These are phyloP conservation scores for Leccinum barrowsii DNA, from an alignment of 768 basidiomycete species.

Conservation along the genomic window DNA sequence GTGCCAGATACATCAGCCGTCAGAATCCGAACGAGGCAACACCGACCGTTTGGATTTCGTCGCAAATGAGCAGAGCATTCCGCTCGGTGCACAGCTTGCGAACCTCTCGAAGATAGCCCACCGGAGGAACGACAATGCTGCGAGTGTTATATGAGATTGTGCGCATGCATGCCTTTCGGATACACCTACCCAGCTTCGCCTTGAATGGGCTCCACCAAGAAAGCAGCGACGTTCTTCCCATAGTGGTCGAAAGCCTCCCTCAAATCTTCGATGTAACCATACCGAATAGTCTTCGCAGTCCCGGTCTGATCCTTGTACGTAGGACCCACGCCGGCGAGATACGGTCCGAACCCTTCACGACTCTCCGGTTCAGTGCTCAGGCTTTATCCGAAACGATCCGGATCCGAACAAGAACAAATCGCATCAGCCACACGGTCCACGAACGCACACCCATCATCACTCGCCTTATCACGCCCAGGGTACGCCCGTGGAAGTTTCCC, in stretches of 20 bases:
- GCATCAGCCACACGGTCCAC: not conserved
- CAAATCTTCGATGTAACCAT: constrained; percentile 80
- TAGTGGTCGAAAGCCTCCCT: constrained; percentile 74
- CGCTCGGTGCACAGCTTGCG: constrained; percentile 86
- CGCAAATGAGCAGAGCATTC: constrained; percentile 94
- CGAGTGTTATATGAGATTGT: not conserved
- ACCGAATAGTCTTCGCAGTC: constrained; percentile 61
- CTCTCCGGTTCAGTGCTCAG: constrained; percentile 96
- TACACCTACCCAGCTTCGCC: constrained; percentile 90
- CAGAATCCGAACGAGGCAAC: not conserved
- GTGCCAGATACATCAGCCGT: constrained; percentile 1
- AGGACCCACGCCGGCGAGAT: constrained; percentile 81
- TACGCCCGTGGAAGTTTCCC: constrained; percentile 96
- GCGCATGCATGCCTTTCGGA: not conserved
- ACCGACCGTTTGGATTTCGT: constrained; percentile 93
- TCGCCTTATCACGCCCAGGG: constrained; percentile 81
- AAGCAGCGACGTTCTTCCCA: constrained; percentile 83
- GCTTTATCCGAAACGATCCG: constrained; percentile 36
- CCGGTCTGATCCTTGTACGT: constrained; percentile 55
- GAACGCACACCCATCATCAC: constrained; percentile 9
- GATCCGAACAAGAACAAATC: not conserved
- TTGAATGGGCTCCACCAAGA: constrained; percentile 97
- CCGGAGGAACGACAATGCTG: constrained; percentile 89
- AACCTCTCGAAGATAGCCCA: constrained; percentile 77
- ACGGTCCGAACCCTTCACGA: constrained; percentile 87